phyloP scores from a whole-genome alignment of 495 filamentous ascomycete species.

The Aspergillus leporis region DNA sequence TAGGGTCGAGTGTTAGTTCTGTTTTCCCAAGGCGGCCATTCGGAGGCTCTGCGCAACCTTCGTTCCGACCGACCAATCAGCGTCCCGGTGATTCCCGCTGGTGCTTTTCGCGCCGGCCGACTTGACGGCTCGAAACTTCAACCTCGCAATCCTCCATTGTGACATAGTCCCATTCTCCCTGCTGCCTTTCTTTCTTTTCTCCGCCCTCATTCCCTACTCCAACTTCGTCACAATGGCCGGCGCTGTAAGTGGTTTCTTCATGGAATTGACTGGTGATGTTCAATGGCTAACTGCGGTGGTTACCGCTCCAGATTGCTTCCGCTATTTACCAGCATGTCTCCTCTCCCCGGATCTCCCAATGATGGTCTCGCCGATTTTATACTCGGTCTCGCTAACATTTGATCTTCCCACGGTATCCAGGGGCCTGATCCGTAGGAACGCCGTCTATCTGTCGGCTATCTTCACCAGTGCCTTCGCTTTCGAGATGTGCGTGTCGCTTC shows the following conservation, averaged over 20 bases:
- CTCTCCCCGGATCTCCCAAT: conserved; percentile 25
- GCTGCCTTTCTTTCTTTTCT: conserved; percentile 12
- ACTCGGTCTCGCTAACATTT: conserved; percentile 18
- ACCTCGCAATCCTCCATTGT: conserved; percentile 28
- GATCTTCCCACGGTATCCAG: conserved; percentile 47
- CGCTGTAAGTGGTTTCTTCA: conserved; percentile 35
- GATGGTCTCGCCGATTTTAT: not conserved
- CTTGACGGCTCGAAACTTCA: conserved; percentile 19
- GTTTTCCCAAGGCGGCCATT: conserved; percentile 6
- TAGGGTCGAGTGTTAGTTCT: not conserved
- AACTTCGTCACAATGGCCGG: conserved; percentile 55
- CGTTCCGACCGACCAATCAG: conserved; percentile 41
- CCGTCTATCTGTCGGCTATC: conserved; percentile 78
- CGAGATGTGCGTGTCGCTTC: conserved; percentile 71
- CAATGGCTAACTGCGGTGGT: conserved; percentile 38
- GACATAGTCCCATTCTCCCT: conserved; percentile 18
- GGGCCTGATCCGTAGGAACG: conserved; percentile 80
- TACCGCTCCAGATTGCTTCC: conserved; percentile 51
- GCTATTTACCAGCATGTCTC: conserved; percentile 80
- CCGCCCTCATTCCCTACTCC: conserved; percentile 14
- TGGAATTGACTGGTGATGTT: not conserved
- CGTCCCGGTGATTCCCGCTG: conserved; percentile 45
- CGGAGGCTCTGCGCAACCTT: conserved; percentile 14
- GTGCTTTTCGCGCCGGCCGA: conserved; percentile 32
- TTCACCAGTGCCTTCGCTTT: conserved; percentile 88